Evolutionary conservation across 2,329 filamentous ascomycete species (phyloP), one percentile per base, ranked within the genome.

Genomic region (Pseudocercospora cruenta): DNA sequence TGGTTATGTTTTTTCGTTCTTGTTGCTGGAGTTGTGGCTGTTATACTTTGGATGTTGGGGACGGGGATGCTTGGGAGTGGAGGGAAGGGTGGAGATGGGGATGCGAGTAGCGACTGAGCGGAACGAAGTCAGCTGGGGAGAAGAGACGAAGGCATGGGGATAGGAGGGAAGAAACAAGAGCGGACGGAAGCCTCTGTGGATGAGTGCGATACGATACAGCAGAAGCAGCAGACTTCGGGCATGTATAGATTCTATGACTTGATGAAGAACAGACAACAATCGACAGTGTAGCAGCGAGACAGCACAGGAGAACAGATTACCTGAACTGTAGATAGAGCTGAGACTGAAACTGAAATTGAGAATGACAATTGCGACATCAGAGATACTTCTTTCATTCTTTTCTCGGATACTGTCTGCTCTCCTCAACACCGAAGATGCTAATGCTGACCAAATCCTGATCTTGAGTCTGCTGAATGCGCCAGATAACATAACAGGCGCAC

Each of bases 1-100:
- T 84, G 82, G 82, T 64, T 81, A 2, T 69, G 70, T n/a, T 76
- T 84, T 58, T 70, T 82, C n/a, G 76, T 80, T 2, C 61, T 86
- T 9, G 76, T 84, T 0, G 80, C 79, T 0, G 82, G 77, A 0
- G 75, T 82, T 1, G 80, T 85, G 10, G 78, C 82, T 1, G 75
- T 82, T 0, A 73, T 86, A 0, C 75, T 85, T 66, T 82, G 83
- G 76, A 63, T 83, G 64, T 75, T 77, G 61, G 58, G 59, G 6
- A 67, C 60, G 33, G 67, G 61, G 33, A 65, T 64, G n/a, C 58
- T 72, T 36, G 51, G 54, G 22, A 36, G 31, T 12, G 58, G 54
- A 14, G 51, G 24, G 31, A 53, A 62, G 24, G 63, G 31, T 63
- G 64, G 36, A 39, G 62, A 60, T 49, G 62, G 43, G 12, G 33